Evolutionary conservation across 1,284 basidiomycete genomes (phyloP), one percentile per base, ranked within the genome.

Genomic region (Malassezia japonica): DNA sequence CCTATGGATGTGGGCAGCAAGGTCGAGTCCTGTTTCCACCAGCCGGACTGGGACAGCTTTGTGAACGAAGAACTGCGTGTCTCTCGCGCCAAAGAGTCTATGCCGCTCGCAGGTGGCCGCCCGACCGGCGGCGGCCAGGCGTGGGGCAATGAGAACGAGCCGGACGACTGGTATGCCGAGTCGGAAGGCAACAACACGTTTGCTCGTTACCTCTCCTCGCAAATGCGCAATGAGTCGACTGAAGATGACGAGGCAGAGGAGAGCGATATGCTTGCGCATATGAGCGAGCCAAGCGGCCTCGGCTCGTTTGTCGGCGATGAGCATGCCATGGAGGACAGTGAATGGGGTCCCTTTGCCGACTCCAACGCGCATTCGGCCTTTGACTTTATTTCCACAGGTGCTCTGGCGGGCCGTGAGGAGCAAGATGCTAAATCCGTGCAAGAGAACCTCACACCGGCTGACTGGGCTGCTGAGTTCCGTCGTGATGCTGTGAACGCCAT

Each of bases 1-100:
- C 88, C 90, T 6, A 36, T 57, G 18, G 60, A 63, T 35, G 53
- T 71, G n/a, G 59, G 56, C 9, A 39, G 53, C 18, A 46, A 52
- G 2, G 53, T 68, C 1, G 44, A 57, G 5, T 25, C 24, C 3
- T 57, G 53, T 18, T 62, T 70, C 5, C 53, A 55, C 6, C 63
- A 62, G 47, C 60, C 66, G 4, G 70, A 62, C 16, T 72, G 70
- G 70, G 59, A 64, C 15, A 42, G 62, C 7, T 67, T 66, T 23
- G 62, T 72, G 24, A 61, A 64, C 2, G 57, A 71, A 35, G 64
- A 61, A n/a, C 46, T 72, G 18, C 58, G 58, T 29, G 67, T 67
- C 50, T 68, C 61, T 15, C 55, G 68, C 4, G 64, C 67, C 48
- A 64, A 62, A 51, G 67, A 71, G 43, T 59, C 67, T 7, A 63